Conservation (phyloP, 768 basidiomycete species). For the Naganishia randhawae region DNA sequence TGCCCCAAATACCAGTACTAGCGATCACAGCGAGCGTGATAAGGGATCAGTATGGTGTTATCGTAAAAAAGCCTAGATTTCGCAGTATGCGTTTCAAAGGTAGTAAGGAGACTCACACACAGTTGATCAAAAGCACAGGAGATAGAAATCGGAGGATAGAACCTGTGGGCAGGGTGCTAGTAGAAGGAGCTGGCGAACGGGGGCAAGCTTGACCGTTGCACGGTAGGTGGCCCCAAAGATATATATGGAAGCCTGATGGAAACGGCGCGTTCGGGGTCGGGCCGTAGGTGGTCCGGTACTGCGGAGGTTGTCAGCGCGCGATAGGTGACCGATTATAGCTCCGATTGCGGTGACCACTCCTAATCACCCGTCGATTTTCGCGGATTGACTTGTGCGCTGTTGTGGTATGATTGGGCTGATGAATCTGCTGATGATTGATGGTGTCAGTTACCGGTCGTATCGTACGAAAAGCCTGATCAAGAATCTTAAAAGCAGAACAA, state of each 20-base stretch:
- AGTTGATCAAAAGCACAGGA: neutral
- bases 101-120: neutral
- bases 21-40: neutral
- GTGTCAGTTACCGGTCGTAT: neutral
- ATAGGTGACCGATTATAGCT: neutral
- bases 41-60: neutral
- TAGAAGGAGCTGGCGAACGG: no score
- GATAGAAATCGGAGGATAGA: neutral
- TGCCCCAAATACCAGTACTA: neutral
- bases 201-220: neutral
- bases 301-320: neutral
- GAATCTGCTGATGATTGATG: neutral
- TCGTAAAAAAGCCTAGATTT: neutral
- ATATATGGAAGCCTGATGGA: neutral
- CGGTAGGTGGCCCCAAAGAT: neutral
- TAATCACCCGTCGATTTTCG: no score
- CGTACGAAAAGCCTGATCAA: neutral
- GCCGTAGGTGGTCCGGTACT: neutral
- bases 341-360: neutral
- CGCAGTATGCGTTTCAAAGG: neutral
- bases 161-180: neutral
- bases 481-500: constrained; percentile 3
- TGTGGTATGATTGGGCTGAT: neutral
- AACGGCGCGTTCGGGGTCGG: neutral
- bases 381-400: neutral